Conservation (phyloP, 108 stramenopile species). For the Conticribra guillardii region DNA sequence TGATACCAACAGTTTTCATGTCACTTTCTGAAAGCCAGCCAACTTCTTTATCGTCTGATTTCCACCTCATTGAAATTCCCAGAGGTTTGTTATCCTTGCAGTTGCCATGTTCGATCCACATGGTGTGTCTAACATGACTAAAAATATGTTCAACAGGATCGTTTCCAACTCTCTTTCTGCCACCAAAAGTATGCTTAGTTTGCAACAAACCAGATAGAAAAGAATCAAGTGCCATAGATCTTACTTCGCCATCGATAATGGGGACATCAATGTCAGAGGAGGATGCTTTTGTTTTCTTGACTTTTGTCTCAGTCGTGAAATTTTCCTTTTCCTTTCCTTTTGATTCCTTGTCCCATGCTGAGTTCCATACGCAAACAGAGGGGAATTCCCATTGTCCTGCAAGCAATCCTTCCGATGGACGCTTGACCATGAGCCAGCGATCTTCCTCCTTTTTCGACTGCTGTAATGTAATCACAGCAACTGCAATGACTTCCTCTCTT, state of each 20-base stretch:
- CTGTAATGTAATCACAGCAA: constrained; percentile 56
- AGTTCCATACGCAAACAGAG: constrained; percentile 56
- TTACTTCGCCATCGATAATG: constrained; percentile 20
- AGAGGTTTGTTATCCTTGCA: constrained; percentile 3
- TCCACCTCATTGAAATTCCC: constrained; percentile 43
- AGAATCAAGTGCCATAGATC: constrained; percentile 40
- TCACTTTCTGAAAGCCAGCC: constrained; percentile 82
- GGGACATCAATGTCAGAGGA: constrained; percentile 32
- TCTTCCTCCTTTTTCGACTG: constrained; percentile 18
- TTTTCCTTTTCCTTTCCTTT: constrained; percentile 39
- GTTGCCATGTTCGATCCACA: constrained; percentile 65
- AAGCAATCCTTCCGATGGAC: constrained; percentile 72
- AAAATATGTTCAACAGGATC: constrained; percentile 80
- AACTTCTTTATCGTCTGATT: constrained; percentile 48
- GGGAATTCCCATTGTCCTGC: constrained; percentile 92
- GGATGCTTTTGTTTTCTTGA: constrained; percentile 7
- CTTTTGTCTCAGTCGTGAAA: neutral
- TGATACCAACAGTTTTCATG: constrained; percentile 77
- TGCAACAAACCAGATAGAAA: constrained; percentile 17
- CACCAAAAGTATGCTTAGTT: neutral
- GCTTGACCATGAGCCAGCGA: constrained; percentile 76
- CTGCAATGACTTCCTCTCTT: constrained; percentile 80
- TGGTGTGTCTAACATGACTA: constrained; percentile 78
- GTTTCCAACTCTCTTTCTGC: constrained; percentile 18
- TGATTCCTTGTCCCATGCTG: constrained; percentile 26